Percentiles rank a stretch among this genome's conserved stretches.
Evolutionary conservation across 768 basidiomycete species (phyloP).

Genomic region (Cyclocybe aegerita): DNA sequence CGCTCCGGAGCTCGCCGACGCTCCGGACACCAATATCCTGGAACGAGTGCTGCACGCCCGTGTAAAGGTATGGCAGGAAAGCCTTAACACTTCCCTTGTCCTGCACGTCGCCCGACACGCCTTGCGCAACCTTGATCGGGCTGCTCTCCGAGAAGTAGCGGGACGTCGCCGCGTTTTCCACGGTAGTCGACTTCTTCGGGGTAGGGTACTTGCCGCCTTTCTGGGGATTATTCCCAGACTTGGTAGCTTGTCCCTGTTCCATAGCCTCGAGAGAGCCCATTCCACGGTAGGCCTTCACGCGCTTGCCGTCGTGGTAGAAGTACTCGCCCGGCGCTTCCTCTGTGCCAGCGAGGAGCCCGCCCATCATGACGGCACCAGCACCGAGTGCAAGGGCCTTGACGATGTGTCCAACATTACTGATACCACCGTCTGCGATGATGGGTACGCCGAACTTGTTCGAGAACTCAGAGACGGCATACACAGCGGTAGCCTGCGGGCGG

Average conservation of each 20-base stretch:
- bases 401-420: constrained; percentile 94
- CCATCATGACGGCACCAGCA: constrained; percentile 99
- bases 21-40: constrained; percentile 88
- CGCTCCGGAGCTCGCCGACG: constrained; percentile 64
- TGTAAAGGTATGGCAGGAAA: constrained; percentile 84
- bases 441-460: constrained; percentile 92
- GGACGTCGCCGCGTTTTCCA: constrained; percentile 94
- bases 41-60: constrained; percentile 88
- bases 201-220: constrained; percentile 42
- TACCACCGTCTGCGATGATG: constrained; percentile 95
- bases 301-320: constrained; percentile 98
- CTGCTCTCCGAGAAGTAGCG: constrained; percentile 95
- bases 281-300: constrained; percentile 97
- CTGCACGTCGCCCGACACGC: constrained; percentile 94
- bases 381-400: constrained; percentile 95
- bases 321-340: constrained; percentile 98
- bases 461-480: constrained; percentile 95
- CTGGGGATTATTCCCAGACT: constrained; percentile 23
- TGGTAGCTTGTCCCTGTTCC: constrained; percentile 67
- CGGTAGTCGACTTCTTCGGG: constrained; percentile 43
- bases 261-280: constrained; percentile 97
- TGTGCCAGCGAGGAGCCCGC: constrained; percentile 91
- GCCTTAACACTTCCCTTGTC: constrained; percentile 95
- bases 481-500: constrained; percentile 96
- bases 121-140: constrained; percentile 93